Evolutionary conservation across 176 grass and related monocot genomes (phyloP).

Genomic region (Saccharum officinarum): DNA sequence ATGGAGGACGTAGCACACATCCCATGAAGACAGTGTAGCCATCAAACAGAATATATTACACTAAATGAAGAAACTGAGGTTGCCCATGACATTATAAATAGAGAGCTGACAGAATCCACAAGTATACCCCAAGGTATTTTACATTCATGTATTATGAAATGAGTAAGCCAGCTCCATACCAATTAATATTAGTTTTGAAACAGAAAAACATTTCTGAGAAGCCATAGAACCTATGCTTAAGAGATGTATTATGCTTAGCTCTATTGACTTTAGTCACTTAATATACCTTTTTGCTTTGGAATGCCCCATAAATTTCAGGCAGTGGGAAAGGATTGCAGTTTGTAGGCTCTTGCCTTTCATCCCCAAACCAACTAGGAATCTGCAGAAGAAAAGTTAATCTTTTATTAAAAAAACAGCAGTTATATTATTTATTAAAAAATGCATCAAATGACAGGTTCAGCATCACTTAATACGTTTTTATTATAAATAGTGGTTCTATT

Average conservation of each 20-base stretch:
- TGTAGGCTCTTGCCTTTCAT: conserved; percentile 56
- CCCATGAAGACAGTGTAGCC: background rate
- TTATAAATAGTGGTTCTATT: background rate
- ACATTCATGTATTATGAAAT: background rate
- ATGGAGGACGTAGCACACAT: background rate
- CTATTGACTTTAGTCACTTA: background rate
- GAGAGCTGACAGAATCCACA: background rate
- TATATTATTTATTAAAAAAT: background rate
- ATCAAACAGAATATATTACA: background rate
- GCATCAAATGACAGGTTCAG: background rate
- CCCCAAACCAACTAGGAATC: conserved; percentile 86
- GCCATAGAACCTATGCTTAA: background rate
- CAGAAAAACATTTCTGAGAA: background rate
- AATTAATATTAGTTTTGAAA: conserved; percentile 2
- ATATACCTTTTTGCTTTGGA: conserved; percentile 82
- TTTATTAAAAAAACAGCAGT: background rate
- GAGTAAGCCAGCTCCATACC: background rate
- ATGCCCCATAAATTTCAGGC: conserved; percentile 80
- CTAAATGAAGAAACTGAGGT: conserved; percentile 1
- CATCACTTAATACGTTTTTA: background rate
- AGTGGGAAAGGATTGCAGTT: conserved; percentile 76
- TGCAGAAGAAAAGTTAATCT: conserved; percentile 28
- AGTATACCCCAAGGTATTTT: background rate
- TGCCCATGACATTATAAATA: background rate
- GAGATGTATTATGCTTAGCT: conserved; percentile 11